Conservation (phyloP, 495 filamentous ascomycete species). For the Saxispiralis lemnorum region DNA sequence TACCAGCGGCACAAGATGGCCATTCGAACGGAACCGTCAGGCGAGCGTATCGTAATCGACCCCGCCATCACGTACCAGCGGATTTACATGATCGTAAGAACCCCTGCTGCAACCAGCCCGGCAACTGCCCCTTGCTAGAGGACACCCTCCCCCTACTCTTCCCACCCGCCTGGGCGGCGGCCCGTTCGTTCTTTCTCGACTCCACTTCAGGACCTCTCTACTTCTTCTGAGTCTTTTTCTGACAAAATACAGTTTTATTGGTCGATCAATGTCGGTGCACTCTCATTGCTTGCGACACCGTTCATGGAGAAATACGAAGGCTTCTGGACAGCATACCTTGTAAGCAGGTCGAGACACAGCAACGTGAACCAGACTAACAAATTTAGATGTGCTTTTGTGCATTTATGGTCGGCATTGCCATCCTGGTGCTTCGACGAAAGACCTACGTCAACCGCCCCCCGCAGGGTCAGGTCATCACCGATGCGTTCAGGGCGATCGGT, state of each 20-base stretch:
- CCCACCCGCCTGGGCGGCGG: no score
- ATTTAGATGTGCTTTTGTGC: slow-evolving; percentile 38
- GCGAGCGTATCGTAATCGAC: slow-evolving; percentile 60
- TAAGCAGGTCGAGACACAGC: no score
- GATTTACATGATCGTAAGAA: slow-evolving; percentile 54
- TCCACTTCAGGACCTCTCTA: no score
- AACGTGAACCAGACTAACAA: no score
- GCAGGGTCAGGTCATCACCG: slow-evolving; percentile 42
- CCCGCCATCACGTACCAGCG: slow-evolving; percentile 56
- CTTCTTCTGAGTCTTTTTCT: no score
- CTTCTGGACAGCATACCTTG: slow-evolving; percentile 57
- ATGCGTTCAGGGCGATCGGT: slow-evolving; percentile 43
- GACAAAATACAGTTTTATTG: slow-evolving; percentile 12
- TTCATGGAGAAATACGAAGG: slow-evolving; percentile 50
- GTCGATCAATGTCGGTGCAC: slow-evolving; percentile 61
- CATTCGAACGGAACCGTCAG: slow-evolving; percentile 33
- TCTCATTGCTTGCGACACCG: slow-evolving; percentile 44
- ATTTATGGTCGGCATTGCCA: slow-evolving; percentile 36
- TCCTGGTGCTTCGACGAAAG: slow-evolving; percentile 38
- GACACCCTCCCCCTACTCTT: no score
- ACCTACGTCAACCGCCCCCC: slow-evolving; percentile 45
- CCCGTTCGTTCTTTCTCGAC: no score
- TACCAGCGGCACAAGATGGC: slow-evolving; percentile 45
- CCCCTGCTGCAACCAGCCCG: no score
- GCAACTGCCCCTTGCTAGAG: no score